These are phyloP conservation scores for Coelastrella sp. DNA, from an alignment of 139 green algal genomes.

Conservation along the genomic window DNA sequence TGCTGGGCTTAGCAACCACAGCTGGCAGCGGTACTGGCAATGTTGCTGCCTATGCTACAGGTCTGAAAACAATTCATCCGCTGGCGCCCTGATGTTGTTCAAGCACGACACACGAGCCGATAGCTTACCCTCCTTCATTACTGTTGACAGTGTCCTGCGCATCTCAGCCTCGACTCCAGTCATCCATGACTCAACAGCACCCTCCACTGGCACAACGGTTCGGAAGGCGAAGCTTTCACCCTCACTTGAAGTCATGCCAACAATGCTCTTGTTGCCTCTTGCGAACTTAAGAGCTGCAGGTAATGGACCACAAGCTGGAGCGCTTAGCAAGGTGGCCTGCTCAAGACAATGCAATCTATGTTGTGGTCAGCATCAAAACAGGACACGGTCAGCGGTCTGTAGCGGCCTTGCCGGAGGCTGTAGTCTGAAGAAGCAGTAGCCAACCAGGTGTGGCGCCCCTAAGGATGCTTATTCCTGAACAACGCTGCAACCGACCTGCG, in stretches of 20 bases:
- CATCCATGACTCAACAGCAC: conserved; percentile 91
- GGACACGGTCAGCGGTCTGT: no score
- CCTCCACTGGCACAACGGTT: conserved; percentile 78
- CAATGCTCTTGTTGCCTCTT: conserved; percentile 86
- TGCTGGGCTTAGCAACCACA: no score
- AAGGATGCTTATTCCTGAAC: no score
- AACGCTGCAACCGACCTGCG: conserved; percentile 42
- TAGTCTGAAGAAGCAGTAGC: no score
- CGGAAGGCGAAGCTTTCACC: conserved; percentile 89
- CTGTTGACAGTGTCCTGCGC: conserved; percentile 69
- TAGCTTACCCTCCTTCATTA: conserved; percentile 64
- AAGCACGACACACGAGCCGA: neutral
- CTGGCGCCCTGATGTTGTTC: no score
- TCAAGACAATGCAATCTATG: neutral
- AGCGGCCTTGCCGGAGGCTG: no score
- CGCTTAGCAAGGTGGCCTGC: neutral
- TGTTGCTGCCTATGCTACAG: no score
- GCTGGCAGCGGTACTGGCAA: no score
- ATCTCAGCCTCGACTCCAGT: conserved; percentile 87
- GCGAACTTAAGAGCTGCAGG: conserved; percentile 77
- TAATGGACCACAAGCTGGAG: neutral
- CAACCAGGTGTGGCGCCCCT: no score
- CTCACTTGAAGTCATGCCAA: conserved; percentile 88
- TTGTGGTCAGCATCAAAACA: no score
- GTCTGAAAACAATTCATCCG: no score